A percentile compares a stretch with the other conserved stretches of the same genome.
Evolutionary conservation across 2,329 filamentous ascomycete genomes (phyloP).

Genomic region (Aspergillus pseudoviridinutans): DNA sequence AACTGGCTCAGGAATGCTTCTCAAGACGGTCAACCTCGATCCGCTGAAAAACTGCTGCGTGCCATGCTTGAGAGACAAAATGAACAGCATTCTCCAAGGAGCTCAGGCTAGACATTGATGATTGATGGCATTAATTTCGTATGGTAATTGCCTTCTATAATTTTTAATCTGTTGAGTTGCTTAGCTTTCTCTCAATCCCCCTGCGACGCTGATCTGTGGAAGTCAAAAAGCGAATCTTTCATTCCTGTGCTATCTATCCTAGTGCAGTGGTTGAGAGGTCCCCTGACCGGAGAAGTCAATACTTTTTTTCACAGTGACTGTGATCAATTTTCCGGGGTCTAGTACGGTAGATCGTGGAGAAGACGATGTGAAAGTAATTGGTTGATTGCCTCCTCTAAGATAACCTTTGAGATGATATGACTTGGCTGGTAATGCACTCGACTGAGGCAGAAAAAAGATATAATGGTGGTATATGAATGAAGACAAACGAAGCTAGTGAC

Average conservation of each 20-base stretch:
- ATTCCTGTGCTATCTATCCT: too few species aligned
- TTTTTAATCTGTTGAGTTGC: neutral
- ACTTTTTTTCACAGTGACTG: too few species aligned
- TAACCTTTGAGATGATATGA: neutral
- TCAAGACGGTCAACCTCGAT: conserved; percentile 17
- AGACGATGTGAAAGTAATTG: neutral
- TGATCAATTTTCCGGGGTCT: too few species aligned
- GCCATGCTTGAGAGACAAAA: conserved; percentile 32
- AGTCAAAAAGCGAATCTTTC: neutral
- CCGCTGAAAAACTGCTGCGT: conserved; percentile 35
- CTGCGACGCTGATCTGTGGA: too few species aligned
- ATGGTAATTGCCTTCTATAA: neutral
- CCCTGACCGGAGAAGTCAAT: too few species aligned
- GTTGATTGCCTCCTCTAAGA: neutral
- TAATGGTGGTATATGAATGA: neutral
- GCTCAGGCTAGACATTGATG: neutral
- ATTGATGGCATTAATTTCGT: neutral
- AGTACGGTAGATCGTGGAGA: too few species aligned
- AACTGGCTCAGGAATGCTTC: conserved; percentile 29
- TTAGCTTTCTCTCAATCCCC: too few species aligned
- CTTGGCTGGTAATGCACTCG: neutral
- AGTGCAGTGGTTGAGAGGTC: too few species aligned
- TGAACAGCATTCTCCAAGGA: neutral
- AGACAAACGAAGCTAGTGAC: neutral
- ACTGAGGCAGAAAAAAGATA: neutral